Evolutionary conservation across 305 asterid genomes (phyloP).

Genomic region (Rubia peregrina): DNA sequence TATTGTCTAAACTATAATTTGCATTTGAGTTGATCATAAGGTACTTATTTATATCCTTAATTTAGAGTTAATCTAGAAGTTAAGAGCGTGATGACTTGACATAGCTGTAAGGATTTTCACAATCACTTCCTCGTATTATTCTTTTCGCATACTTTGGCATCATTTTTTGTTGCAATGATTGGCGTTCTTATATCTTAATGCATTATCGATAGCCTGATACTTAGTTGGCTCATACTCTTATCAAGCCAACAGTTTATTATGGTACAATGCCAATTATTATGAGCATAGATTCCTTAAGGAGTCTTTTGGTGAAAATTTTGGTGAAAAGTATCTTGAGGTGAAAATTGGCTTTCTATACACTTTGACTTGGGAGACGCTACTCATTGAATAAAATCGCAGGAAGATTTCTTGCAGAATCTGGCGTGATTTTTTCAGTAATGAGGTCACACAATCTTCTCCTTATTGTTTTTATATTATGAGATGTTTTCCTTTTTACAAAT

Average conservation of each 20-base stretch:
- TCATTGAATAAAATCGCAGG: conserved; percentile 53
- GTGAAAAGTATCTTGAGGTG: conserved; percentile 28
- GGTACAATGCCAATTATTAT: too few relatives aligned
- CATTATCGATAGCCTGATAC: background rate
- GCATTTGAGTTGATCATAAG: background rate
- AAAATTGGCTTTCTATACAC: conserved; percentile 51
- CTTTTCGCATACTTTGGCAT: background rate
- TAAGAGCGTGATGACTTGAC: background rate
- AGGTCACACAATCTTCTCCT: conserved; percentile 37
- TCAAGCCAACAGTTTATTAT: background rate
- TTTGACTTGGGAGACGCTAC: background rate
- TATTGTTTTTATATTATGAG: background rate
- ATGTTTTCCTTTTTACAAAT: background rate
- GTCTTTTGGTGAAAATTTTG: conserved; percentile 49
- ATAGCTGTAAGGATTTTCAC: background rate
- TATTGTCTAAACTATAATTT: conserved; percentile 17
- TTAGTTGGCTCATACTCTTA: background rate
- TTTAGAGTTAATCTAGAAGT: background rate
- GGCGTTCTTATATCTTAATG: background rate
- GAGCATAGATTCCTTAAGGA: conserved; percentile 2
- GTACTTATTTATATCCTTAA: background rate
- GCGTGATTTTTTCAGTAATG: conserved; percentile 64
- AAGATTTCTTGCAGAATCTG: conserved; percentile 77
- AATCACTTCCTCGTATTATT: background rate
- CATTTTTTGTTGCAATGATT: background rate